phyloP scores from a whole-genome alignment of 2,329 filamentous ascomycete genomes.

The Eutypella sp. region DNA sequence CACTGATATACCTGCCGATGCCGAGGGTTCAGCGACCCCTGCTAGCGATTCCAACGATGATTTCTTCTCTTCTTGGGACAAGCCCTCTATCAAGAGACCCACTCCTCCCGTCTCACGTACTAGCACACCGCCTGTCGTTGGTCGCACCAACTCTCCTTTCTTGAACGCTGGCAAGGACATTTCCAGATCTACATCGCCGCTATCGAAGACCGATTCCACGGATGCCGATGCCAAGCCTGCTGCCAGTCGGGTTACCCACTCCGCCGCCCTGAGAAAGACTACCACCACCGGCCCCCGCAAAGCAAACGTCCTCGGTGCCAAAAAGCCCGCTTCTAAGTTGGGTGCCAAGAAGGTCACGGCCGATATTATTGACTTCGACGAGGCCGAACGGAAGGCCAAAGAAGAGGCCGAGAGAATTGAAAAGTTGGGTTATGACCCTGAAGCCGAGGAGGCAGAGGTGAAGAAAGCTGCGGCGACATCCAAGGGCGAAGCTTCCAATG shows the following conservation, averaged over 20 bases:
- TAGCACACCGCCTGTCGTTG: constrained; percentile 74
- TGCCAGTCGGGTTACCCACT: constrained; percentile 69
- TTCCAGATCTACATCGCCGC: constrained; percentile 77
- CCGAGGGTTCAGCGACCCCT: constrained; percentile 69
- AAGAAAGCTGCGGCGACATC: constrained; percentile 33
- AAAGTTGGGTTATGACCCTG: constrained; percentile 91
- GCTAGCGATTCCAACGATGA: constrained; percentile 79
- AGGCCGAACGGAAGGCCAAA: constrained; percentile 93
- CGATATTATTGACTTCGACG: constrained; percentile 89
- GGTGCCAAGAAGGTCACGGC: constrained; percentile 86
- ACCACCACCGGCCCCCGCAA: constrained; percentile 65
- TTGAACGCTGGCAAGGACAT: constrained; percentile 69
- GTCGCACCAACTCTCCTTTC: constrained; percentile 85
- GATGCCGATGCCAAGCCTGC: constrained; percentile 52
- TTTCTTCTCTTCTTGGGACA: constrained; percentile 99
- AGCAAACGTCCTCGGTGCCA: constrained; percentile 77
- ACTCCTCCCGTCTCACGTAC: constrained; percentile 90
- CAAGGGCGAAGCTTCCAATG: constrained; percentile 50
- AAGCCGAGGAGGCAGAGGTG: constrained; percentile 62
- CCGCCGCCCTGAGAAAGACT: constrained; percentile 77
- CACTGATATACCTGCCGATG: constrained; percentile 60
- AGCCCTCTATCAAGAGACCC: constrained; percentile 92
- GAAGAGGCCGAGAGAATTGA: constrained; percentile 95
- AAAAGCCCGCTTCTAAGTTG: constrained; percentile 74
- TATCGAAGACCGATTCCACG: constrained; percentile 56